These are phyloP conservation scores for Scolecobasidium constrictum DNA, from an alignment of 2,329 filamentous ascomycete genomes.

Conservation along the genomic window DNA sequence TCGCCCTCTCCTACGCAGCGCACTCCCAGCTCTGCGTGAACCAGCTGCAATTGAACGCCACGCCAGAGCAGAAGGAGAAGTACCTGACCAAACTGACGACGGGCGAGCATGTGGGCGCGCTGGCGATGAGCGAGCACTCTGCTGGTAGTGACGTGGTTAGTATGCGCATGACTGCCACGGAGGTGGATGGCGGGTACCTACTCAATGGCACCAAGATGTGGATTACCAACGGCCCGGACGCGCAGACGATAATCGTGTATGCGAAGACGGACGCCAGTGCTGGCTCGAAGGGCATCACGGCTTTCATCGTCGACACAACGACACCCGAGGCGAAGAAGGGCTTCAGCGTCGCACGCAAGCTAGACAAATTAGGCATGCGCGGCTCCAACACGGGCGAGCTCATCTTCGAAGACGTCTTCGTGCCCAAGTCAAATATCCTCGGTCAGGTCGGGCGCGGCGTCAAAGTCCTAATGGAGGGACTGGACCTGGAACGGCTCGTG, in stretches of 20 bases:
- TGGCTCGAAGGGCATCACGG: conserved; percentile 84
- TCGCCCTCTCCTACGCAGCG: conserved; percentile 86
- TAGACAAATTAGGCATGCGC: conserved; percentile 97
- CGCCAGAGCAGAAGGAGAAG: conserved; percentile 62
- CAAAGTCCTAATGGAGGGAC: conserved; percentile 86
- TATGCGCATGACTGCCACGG: conserved; percentile 79
- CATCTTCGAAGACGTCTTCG: conserved; percentile 82
- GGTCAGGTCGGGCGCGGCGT: conserved; percentile 74
- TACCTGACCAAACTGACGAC: conserved; percentile 74
- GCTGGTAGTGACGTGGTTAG: conserved; percentile 89
- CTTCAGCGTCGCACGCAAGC: conserved; percentile 79
- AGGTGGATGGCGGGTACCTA: conserved; percentile 73
- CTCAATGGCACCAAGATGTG: conserved; percentile 96
- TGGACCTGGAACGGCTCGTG: conserved; percentile 88
- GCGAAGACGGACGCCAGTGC: conserved; percentile 79
- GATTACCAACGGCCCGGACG: conserved; percentile 96
- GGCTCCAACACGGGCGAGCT: conserved; percentile 94
- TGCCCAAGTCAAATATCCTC: conserved; percentile 71
- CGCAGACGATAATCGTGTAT: conserved; percentile 90
- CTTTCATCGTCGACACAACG: conserved; percentile 73
- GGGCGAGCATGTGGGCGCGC: conserved; percentile 69
- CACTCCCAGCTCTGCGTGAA: conserved; percentile 96
- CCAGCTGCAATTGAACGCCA: conserved; percentile 85
- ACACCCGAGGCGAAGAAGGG: conserved; percentile 37
- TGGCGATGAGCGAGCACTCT: conserved; percentile 92